Evolutionary conservation across 2,329 filamentous ascomycete genomes (phyloP).

Genomic region (Aspergillus thermomutatus): DNA sequence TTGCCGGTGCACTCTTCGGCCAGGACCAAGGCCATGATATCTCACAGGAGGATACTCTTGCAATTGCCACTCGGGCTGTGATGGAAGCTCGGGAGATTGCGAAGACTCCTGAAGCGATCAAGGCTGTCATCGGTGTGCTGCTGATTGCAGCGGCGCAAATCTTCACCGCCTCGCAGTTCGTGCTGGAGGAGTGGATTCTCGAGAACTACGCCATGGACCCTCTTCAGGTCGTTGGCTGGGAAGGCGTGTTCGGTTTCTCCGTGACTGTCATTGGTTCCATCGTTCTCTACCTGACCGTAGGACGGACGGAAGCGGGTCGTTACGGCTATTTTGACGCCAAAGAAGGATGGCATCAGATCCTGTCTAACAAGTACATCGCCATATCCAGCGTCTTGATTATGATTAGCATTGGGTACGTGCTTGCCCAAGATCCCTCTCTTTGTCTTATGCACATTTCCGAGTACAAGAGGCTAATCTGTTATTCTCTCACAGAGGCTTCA

Average conservation of each 20-base stretch:
- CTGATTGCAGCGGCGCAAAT: conserved; percentile 93
- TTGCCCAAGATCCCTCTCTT: conserved; percentile 3
- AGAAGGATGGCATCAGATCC: conserved; percentile 81
- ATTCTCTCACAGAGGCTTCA: conserved; percentile 70
- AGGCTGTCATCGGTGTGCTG: conserved; percentile 76
- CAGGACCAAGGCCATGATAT: conserved; percentile 46
- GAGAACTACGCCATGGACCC: conserved; percentile 76
- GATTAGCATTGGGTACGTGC: conserved; percentile 86
- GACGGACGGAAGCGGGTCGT: conserved; percentile 67
- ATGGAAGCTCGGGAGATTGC: conserved; percentile 43
- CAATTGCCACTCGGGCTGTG: conserved; percentile 37
- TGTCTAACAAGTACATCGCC: conserved; percentile 65
- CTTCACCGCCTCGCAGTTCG: conserved; percentile 95
- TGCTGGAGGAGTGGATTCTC: conserved; percentile 90
- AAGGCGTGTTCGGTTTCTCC: conserved; percentile 84
- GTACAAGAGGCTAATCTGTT: background rate
- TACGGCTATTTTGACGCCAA: conserved; percentile 87
- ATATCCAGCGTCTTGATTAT: conserved; percentile 86
- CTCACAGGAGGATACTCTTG: conserved; percentile 25
- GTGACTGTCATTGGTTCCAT: conserved; percentile 78
- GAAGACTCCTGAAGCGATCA: conserved; percentile 55
- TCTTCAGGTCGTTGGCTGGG: conserved; percentile 90
- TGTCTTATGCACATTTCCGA: background rate
- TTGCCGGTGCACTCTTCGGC: conserved; percentile 79
- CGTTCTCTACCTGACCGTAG: conserved; percentile 72